phyloP scores from a whole-genome alignment of 768 basidiomycete genomes.

The Nidularia sp. region DNA sequence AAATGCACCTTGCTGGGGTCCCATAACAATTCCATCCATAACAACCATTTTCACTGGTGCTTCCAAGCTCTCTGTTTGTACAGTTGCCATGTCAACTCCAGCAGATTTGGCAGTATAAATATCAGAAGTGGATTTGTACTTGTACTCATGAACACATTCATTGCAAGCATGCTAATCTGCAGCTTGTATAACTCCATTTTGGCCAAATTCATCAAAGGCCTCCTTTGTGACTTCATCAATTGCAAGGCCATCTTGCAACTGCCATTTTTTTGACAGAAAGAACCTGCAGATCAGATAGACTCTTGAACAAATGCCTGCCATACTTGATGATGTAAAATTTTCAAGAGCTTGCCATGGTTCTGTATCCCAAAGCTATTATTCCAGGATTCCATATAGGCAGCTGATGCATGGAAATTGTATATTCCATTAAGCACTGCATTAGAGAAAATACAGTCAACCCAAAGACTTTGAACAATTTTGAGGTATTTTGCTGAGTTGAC shows the following conservation, averaged over 20 bases:
- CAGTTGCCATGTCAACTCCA: no score
- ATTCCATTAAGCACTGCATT: background rate
- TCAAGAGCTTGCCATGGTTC: background rate
- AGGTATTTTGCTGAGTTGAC: background rate
- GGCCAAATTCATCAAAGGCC: background rate
- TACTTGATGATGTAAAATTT: background rate
- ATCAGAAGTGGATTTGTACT: background rate
- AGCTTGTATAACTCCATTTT: background rate
- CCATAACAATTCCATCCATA: conserved; percentile 4
- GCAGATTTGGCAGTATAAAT: background rate
- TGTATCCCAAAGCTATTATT: background rate
- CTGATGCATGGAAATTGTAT: no score
- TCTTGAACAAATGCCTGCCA: background rate
- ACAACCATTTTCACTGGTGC: background rate
- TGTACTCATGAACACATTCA: background rate
- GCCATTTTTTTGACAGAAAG: background rate
- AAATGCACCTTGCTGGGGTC: conserved; percentile 7
- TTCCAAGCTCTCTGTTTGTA: no score
- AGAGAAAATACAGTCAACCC: background rate
- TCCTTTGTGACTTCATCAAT: background rate
- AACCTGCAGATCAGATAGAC: background rate
- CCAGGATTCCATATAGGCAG: no score
- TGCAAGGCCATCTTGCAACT: background rate
- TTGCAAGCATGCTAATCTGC: background rate
- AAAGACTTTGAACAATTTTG: background rate